Base-by-base conservation (phyloP, 768 basidiomycete genomes). In the Hericium alpestre region DNA sequence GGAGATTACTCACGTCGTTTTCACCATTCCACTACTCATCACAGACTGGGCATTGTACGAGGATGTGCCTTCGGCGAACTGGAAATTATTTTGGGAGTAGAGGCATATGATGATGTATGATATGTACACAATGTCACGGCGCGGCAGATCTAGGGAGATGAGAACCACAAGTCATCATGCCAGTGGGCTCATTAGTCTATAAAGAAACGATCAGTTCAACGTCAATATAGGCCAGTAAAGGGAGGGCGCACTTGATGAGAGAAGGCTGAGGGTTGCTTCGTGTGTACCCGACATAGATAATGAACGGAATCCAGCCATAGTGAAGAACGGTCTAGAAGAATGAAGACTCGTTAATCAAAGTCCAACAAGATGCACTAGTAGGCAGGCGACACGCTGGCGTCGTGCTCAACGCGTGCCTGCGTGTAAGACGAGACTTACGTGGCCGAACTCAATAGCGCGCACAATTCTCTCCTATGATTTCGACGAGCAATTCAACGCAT, bases 301-400 rank as follows among this genome's bases (percentile, higher is more conserved):
- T 91, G 68, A 94, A 74, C 37, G 95, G 95, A 66, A 98, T 93
- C 92, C 94, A 98, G 62, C 86, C 87, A 64, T 93, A 96, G 73
- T 96, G 93, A 54, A 96, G 68, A 65, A 93, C 79, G 58, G 88
- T 92, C 93, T 96, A 66, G 22, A 59, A 10, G 16, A 6, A 37
- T 56, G 32, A 32, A 6, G 6, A 2, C 8, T 46, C 32, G 48
- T 5, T 32, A 25, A 53, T 57, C 41, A 62, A 51, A 1, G 32
- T 46, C 49, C 20, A 15, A 53, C 58, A 46, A 39, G 41, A 18
- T 58, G 38, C 22, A 51, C 40, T 25, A 43, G 39, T 12, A 27
- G 50, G 32, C 9, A 32, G 32, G 32, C 32, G 32, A 32, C 32
- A 7, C 32, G 32, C 32, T 32, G 8, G 32, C 32, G 32, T 32